A percentile compares a stretch with the other conserved stretches of the same genome.
phyloP scores from a whole-genome alignment of 2,329 filamentous ascomycete species.

The Arthrinium phaeospermum region DNA sequence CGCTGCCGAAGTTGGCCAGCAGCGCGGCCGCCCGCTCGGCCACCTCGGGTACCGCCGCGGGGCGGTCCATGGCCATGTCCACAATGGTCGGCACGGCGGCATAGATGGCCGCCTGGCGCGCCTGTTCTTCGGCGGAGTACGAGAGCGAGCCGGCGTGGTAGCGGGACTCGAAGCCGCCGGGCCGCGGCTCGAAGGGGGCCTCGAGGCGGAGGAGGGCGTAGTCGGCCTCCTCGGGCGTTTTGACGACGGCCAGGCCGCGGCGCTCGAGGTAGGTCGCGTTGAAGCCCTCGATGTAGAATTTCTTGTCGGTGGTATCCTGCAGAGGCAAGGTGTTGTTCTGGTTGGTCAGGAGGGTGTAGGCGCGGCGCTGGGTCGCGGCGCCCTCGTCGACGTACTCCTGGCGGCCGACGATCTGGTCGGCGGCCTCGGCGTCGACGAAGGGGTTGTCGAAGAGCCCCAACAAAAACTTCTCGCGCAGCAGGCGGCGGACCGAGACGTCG shows the following conservation, averaged over 20 bases:
- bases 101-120: conserved; percentile 46
- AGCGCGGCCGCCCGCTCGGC: conserved; percentile 44
- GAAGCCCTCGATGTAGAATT: conserved; percentile 35
- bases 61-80: conserved; percentile 50
- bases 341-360: conserved; percentile 34
- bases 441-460: conserved; percentile 58
- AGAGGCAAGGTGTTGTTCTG: conserved; percentile 28
- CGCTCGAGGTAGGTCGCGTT: conserved; percentile 36
- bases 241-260: conserved; percentile 41
- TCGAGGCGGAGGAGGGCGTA: conserved; percentile 46
- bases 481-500: conserved; percentile 50
- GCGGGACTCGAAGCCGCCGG: conserved; percentile 46
- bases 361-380: conserved; percentile 40
- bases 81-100: conserved; percentile 45
- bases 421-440: conserved; percentile 52
- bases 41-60: conserved; percentile 49
- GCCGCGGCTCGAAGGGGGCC: conserved; percentile 47
- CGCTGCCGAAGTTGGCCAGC: conserved; percentile 46
- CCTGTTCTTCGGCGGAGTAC: conserved; percentile 45
- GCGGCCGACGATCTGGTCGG: conserved; percentile 49
- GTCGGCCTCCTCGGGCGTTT: conserved; percentile 45
- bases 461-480: conserved; percentile 56
- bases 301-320: neutral
- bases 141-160: conserved; percentile 48
- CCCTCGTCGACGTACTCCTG: conserved; percentile 47